Conservation (phyloP, 2,329 filamentous ascomycete genomes). For the Capronia americana region DNA sequence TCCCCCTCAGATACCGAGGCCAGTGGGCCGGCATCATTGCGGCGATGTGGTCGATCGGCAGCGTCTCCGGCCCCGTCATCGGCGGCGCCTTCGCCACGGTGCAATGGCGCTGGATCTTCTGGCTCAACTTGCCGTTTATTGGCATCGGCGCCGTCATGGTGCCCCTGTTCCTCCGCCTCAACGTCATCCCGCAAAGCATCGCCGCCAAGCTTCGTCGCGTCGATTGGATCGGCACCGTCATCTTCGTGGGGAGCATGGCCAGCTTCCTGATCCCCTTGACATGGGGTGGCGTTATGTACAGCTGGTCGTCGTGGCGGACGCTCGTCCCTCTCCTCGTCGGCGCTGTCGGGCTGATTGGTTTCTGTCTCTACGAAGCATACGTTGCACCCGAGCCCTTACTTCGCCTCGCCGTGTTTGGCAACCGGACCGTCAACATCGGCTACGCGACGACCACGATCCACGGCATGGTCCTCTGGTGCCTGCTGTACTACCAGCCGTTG, state of each 20-base stretch:
- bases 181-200: constrained; percentile 56
- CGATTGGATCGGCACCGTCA: constrained; percentile 67
- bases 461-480: constrained; percentile 56
- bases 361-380: constrained; percentile 62
- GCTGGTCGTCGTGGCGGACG: constrained; percentile 67
- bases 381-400: constrained; percentile 59
- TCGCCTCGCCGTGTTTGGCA: constrained; percentile 53
- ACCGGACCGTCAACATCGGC: constrained; percentile 56
- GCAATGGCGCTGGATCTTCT: constrained; percentile 67
- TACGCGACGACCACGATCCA: constrained; percentile 64
- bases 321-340: constrained; percentile 68
- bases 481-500: constrained; percentile 62
- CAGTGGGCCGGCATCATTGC: constrained; percentile 36
- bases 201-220: constrained; percentile 59
- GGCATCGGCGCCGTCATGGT: constrained; percentile 57
- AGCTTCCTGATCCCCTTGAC: constrained; percentile 68
- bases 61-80: constrained; percentile 40
- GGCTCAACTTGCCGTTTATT: constrained; percentile 66
- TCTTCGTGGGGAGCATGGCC: constrained; percentile 67
- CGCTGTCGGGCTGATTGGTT: constrained; percentile 56
- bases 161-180: constrained; percentile 61
- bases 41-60: constrained; percentile 39
- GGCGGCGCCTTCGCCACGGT: constrained; percentile 42
- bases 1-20: constrained; percentile 46
- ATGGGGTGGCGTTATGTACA: constrained; percentile 70